Base-by-base conservation (phyloP, 345 rosid species). In the Eutrema heterophyllum region DNA sequence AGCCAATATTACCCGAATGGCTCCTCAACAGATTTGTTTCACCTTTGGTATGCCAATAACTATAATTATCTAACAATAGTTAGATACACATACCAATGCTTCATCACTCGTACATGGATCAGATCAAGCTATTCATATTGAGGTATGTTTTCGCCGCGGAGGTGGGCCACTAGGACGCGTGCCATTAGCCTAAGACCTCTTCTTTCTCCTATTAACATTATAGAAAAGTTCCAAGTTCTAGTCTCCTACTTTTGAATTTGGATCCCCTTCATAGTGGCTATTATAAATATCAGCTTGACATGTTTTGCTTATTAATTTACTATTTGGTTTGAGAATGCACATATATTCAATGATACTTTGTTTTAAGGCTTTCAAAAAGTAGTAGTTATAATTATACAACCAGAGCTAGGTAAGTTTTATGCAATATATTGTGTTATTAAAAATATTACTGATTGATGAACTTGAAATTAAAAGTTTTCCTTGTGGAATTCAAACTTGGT, bases 401-500 rank as follows among this genome's bases (percentile, higher is more conserved):
- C 39, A n/a, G 18, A 30, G 32, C 24, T 45, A 45, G 9, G 26
- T 41, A 55, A 14, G 12, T 49, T 71, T 48, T 44, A 35, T 21
- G 36, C 21, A 44, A 33, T n/a, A 48, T 10, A 26, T 18, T 7
- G 35, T 41, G 44, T 56, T 68, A 2, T 60, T 11, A 3, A 21
- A 53, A 13, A 63, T 53, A 21, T 7, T 30, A 40, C 43, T 29
- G 36, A 39, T 43, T n/a, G 35, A 65, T 46, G 58, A 55, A 36
- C 35, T 4, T 14, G 51, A 27, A 62, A 60, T 71, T 77, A 92
- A 53, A 89, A 89, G 62, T 92, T 89, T 79, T 92, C 96, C 58
- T 91, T 87, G 66, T 89, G 96, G 80, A 89, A 89, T 70, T 87
- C 86, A 75, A 91, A 91, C 72, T 87, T 91, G 50, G 96, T 89